Percentiles rank a stretch among this genome's conserved stretches.
phyloP scores from a whole-genome alignment of 805 yeast species.

The Wickerhamiella sergipiensis region DNA sequence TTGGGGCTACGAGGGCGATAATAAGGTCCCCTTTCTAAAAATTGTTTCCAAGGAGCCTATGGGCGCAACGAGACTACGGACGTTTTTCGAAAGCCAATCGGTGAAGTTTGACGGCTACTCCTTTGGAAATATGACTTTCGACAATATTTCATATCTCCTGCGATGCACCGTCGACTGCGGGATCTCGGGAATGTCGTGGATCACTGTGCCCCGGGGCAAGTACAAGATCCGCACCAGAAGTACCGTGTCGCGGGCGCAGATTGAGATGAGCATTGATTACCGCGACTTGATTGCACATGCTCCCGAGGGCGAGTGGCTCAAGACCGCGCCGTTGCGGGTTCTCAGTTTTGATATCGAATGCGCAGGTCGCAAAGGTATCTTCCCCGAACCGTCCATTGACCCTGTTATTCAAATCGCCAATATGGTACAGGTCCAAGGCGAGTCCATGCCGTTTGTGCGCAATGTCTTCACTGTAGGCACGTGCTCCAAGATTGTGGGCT shows the following conservation, averaged over 20 bases:
- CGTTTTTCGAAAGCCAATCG: constrained; percentile 60
- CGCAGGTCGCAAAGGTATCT: constrained; percentile 93
- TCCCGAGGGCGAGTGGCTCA: constrained; percentile 87
- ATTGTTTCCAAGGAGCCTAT: constrained; percentile 53
- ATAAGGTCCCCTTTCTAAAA: constrained; percentile 66
- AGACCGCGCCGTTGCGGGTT: constrained; percentile 85
- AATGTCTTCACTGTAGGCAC: constrained; percentile 88
- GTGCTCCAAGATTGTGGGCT: constrained; percentile 88
- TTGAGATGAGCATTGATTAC: constrained; percentile 64
- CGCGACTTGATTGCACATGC: constrained; percentile 62
- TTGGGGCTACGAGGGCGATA: constrained; percentile 84
- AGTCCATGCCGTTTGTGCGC: constrained; percentile 75
- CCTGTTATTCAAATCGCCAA: constrained; percentile 96
- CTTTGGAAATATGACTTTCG: constrained; percentile 45
- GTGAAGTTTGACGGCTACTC: constrained; percentile 9
- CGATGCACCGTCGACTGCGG: constrained; percentile 87
- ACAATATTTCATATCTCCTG: constrained; percentile 74
- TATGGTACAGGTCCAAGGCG: constrained; percentile 77
- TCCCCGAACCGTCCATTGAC: constrained; percentile 89
- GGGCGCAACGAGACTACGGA: constrained; percentile 52
- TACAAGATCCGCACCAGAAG: constrained; percentile 27
- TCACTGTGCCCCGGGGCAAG: constrained; percentile 66
- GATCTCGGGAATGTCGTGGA: constrained; percentile 93
- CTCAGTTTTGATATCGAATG: constrained; percentile 96
- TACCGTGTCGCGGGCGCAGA: constrained; percentile 61